Evolutionary conservation across 108 stramenopile species (phyloP), one percentile per base, ranked within the genome.

Genomic region (Nitzschia palea): DNA sequence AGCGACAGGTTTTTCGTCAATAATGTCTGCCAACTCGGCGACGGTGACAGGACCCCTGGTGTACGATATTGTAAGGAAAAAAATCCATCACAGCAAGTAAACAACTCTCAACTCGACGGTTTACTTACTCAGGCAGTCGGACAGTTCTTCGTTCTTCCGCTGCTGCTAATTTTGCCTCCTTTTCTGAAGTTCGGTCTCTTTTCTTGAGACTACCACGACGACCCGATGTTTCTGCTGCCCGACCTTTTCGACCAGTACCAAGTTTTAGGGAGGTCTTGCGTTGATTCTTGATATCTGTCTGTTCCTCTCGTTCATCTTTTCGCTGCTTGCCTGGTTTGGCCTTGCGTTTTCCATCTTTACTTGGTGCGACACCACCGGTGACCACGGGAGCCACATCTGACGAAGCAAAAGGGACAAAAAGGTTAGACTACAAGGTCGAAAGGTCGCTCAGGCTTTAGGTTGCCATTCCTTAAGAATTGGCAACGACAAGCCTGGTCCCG

Each of bases 1-100:
- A 14, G 93, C 85, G 1, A 90, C 82, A 1, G 90, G 86, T 57
- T 89, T 94, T 56, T 93, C 89, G 47, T 81, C 88, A 65, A 97
- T 78, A 55, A 77, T 64, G 62, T 86, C 88, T 4, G 97, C 91
- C 32, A 97, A 73, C 17, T 91, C 82, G 22, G 68, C 75, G 12
- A 97, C 91, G 22, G 91, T 68, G 68, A 96, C 71, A 14, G 95
- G 86, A 20, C 83, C 85, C 33, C 88, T 91, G 61, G n/a, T n/a
- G n/a, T n/a, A n/a, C n/a, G n/a, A n/a, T n/a, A n/a, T n/a, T n/a
- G n/a, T n/a, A n/a, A 9, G 51, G n/a, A 35, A 2, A n/a, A 67
- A 36, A 67, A 63, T n/a, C n/a, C n/a, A n/a, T n/a, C n/a, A n/a
- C n/a, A n/a, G n/a, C n/a, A n/a, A 25, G 14, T 14, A 44, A 42